Evolutionary conservation across 768 basidiomycete genomes (phyloP).

Genomic region (Tulasnella sp.): DNA sequence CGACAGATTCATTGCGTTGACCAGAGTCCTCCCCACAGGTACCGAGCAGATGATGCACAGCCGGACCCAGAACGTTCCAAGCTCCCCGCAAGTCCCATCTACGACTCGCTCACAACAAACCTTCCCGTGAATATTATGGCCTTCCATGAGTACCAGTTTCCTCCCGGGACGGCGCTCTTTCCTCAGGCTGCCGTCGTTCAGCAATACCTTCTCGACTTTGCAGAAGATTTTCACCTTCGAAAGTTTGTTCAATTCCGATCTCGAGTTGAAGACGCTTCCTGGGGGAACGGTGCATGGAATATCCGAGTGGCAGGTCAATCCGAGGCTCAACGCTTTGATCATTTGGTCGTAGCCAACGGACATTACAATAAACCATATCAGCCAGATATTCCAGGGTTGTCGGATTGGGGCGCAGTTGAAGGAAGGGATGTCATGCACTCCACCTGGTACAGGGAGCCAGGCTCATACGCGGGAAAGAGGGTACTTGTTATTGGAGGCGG

Average conservation of each 20-base stretch:
- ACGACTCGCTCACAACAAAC: constrained; percentile 79
- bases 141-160: constrained; percentile 59
- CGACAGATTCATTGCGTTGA: neutral
- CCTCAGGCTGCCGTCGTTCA: constrained; percentile 59
- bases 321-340: constrained; percentile 46
- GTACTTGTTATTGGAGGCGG: constrained; percentile 49
- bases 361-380: constrained; percentile 64
- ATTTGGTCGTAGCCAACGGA: constrained; percentile 71
- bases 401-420: constrained; percentile 48
- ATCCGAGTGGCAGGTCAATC: constrained; percentile 42
- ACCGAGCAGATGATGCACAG: constrained; percentile 31
- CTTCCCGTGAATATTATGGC: constrained; percentile 76
- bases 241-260: constrained; percentile 62
- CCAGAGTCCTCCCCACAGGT: neutral
- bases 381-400: constrained; percentile 57
- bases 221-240: constrained; percentile 55
- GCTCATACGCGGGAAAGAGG: constrained; percentile 39
- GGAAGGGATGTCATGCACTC: constrained; percentile 54
- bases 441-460: constrained; percentile 57
- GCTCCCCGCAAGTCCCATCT: constrained; percentile 65
- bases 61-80: constrained; percentile 31
- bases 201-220: constrained; percentile 65
- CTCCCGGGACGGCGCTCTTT: constrained; percentile 66
- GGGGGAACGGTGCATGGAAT: constrained; percentile 42
- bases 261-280: constrained; percentile 42